Conservation (phyloP, 1,284 basidiomycete genomes). For the Salmacisia buchloeana region DNA sequence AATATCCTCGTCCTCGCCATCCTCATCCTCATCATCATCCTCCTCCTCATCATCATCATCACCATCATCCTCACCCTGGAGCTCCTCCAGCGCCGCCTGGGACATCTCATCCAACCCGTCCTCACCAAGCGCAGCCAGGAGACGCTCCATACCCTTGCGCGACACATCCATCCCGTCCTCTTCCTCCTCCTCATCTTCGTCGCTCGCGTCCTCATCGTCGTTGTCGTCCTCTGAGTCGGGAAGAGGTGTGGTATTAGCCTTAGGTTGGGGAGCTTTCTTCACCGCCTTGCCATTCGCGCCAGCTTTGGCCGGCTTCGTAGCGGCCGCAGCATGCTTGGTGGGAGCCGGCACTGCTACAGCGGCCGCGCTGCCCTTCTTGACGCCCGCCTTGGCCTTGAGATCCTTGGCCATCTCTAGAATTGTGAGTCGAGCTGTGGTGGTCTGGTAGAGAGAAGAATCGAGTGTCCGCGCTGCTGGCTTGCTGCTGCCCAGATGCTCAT, state of each 20-base stretch:
- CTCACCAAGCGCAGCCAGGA: constrained; percentile 43
- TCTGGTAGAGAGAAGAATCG: too few relatives aligned
- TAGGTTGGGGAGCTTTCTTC: constrained; percentile 12
- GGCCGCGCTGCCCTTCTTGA: constrained; percentile 1
- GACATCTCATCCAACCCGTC: constrained; percentile 44
- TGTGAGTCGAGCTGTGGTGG: too few relatives aligned
- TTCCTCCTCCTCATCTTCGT: constrained; percentile 18
- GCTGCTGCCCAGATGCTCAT: too few relatives aligned
- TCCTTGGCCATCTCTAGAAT: too few relatives aligned
- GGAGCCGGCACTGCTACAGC: constrained; percentile 14
- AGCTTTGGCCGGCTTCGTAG: neutral
- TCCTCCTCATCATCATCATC: constrained; percentile 19
- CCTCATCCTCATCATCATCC: constrained; percentile 12
- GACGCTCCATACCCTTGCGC: constrained; percentile 36
- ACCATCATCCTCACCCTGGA: constrained; percentile 19
- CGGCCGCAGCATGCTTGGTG: constrained; percentile 1
- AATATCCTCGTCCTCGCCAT: constrained; percentile 10
- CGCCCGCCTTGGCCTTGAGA: neutral
- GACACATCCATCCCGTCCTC: constrained; percentile 44
- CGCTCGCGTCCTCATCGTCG: constrained; percentile 15
- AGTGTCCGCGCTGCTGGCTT: neutral
- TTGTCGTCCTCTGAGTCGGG: constrained; percentile 9
- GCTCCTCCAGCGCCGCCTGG: constrained; percentile 30
- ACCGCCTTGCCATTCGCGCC: constrained; percentile 6
- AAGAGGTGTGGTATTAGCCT: constrained; percentile 16